A percentile compares a stretch with the other conserved stretches of the same genome.
Conservation (phyloP, 345 rosid genomes). For the Populus ilicifolia region DNA sequence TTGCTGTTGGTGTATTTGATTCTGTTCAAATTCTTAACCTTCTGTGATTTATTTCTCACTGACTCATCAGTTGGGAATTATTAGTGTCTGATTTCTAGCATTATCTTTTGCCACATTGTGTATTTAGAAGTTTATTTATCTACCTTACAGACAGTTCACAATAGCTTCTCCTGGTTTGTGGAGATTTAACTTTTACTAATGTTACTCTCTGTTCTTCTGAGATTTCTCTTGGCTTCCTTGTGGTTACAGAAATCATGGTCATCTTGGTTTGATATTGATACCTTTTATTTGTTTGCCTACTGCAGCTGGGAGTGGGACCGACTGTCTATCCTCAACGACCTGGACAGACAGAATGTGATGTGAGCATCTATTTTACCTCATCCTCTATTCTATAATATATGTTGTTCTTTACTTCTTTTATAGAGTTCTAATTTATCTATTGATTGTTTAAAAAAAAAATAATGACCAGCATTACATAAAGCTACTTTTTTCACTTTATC, state of each 20-base stretch:
- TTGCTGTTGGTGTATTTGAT: neutral
- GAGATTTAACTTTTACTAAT: neutral
- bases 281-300: conserved; percentile 17
- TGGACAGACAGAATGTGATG: conserved; percentile 92
- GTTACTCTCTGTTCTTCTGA: neutral
- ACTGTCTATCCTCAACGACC: conserved; percentile 77
- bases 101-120: neutral
- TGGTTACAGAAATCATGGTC: neutral
- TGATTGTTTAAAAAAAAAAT: neutral
- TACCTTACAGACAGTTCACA: neutral
- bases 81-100: neutral
- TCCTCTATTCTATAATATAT: neutral
- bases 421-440: neutral
- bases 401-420: neutral
- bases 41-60: neutral
- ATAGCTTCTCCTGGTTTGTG: neutral
- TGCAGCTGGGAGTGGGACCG: conserved; percentile 56
- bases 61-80: neutral
- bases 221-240: neutral
- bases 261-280: conserved; percentile 31
- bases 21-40: neutral
- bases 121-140: neutral
- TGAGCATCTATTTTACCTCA: conserved; percentile 24
- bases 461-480: neutral
- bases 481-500: neutral